Base-by-base conservation (phyloP, 1,284 basidiomycete species). In the Ganoderma lingzhi region DNA sequence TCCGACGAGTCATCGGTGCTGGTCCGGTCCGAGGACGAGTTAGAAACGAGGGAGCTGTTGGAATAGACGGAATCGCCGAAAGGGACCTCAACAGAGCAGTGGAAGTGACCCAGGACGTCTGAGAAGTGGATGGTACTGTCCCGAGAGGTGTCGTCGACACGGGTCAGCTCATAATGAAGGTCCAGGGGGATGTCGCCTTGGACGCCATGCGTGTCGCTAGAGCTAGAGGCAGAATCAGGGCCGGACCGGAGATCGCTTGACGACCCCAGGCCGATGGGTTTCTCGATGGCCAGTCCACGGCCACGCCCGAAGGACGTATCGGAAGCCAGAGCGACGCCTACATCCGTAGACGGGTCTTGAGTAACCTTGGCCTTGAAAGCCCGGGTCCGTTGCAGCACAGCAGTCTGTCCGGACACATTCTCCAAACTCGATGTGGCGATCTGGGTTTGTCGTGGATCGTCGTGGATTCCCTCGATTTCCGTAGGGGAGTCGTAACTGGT, bases 401-500 rank as follows among this genome's bases (percentile, higher is more conserved):
- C 6, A n/a, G 55, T 32, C 32, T 35, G 32, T 35, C 32, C 32
- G 14, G 30, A 15, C 15, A 6, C 3, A 32, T 12, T 32, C 53
- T 10, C 6, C 5, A 5, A 4, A 32, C 12, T 32, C 28, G 15
- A 5, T 19, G 53, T 17, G 53, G 28, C 12, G 17, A 15, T 32
- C 28, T 35, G 55, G 8, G 15, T 8, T 35, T 56, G 30, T 32
- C 14, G 19, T 12, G 19, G 37, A 6, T 2, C 48, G 39, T 56
- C 59, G 45, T 66, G 42, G 6, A n/a, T 30, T 30, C 59, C 65
- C 23, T 66, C 68, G n/a, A 62, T 48, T 19, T 63, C 62, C 10
- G 6, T 6, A 12, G 72, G 70, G 6, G 66, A 66, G 39, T 69
- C 63, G 51, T 60, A 71, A 14, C 66, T 70, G 6, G 70, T 39